Conservation (phyloP, 2,329 filamentous ascomycete species). For the Diaporthe citrichinensis region DNA sequence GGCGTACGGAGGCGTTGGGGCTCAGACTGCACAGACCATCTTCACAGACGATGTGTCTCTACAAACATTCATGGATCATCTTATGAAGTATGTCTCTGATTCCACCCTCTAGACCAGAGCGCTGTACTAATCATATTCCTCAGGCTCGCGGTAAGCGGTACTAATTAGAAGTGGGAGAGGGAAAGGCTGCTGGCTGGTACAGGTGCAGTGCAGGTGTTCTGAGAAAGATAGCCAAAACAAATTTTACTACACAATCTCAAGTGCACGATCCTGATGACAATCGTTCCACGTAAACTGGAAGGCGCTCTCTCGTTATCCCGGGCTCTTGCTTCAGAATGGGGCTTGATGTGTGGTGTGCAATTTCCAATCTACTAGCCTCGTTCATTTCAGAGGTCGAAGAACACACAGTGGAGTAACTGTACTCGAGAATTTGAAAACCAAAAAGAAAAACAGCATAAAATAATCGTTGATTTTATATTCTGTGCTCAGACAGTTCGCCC, state of each 20-base stretch:
- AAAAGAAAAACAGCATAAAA: background rate
- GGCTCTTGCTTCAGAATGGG: background rate
- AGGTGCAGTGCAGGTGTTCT: conserved; percentile 7
- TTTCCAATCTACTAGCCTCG: too few relatives aligned
- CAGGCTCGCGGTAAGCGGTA: conserved; percentile 74
- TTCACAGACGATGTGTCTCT: conserved; percentile 99
- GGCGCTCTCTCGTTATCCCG: background rate
- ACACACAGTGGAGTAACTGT: background rate
- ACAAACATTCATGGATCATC: conserved; percentile 99
- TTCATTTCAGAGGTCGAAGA: background rate
- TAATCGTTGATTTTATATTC: background rate
- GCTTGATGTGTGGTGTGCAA: too few relatives aligned
- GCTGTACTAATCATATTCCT: conserved; percentile 40
- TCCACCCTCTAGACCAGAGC: conserved; percentile 13
- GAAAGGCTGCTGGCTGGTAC: background rate
- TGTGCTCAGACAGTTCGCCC: background rate
- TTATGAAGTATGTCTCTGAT: conserved; percentile 87
- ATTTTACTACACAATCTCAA: conserved; percentile 8
- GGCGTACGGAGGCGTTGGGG: conserved; percentile 88
- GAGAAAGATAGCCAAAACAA: conserved; percentile 19
- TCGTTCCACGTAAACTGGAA: background rate
- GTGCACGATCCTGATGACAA: background rate
- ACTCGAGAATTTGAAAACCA: too few relatives aligned
- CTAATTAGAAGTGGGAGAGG: conserved; percentile 61
- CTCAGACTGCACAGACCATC: conserved; percentile 94